Percentiles rank a stretch among this genome's conserved stretches.
Conservation (phyloP, 1,139 yeast genomes). For the Scheffersomyces insectosa region DNA sequence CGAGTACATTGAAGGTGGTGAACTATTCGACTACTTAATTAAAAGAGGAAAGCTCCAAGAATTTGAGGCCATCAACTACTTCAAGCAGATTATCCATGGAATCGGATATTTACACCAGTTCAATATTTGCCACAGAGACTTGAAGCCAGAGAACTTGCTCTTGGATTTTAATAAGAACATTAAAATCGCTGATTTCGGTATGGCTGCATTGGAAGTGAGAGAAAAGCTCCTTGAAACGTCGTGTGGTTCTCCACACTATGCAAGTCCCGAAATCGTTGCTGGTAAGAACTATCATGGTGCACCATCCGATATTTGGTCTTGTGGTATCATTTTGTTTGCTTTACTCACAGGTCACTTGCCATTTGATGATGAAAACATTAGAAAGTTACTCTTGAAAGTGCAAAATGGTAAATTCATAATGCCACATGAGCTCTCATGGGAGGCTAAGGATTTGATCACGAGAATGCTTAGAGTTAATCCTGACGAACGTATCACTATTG, state of each 20-base stretch:
- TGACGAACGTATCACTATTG: constrained; percentile 69
- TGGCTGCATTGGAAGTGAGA: constrained; percentile 96
- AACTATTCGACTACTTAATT: constrained; percentile 85
- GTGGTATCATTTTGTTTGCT: constrained; percentile 94
- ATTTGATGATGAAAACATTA: constrained; percentile 92
- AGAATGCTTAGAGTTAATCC: constrained; percentile 86
- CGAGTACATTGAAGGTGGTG: constrained; percentile 98
- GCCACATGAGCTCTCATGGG: constrained; percentile 76
- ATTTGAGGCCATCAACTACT: constrained; percentile 84
- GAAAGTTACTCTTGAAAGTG: constrained; percentile 82
- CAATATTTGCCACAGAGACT: constrained; percentile 92
- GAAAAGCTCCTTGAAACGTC: constrained; percentile 87
- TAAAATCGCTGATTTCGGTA: constrained; percentile 97
- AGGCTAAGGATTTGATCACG: constrained; percentile 84
- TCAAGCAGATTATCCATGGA: constrained; percentile 89
- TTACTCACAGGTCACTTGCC: constrained; percentile 92
- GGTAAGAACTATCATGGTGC: constrained; percentile 96
- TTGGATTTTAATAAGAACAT: constrained; percentile 85
- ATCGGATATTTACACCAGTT: constrained; percentile 91
- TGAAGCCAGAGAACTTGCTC: constrained; percentile 91
- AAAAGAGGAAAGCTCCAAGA: constrained; percentile 88
- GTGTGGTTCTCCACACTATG: constrained; percentile 98
- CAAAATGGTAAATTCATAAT: constrained; percentile 85
- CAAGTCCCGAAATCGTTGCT: constrained; percentile 96
- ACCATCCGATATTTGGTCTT: constrained; percentile 97